Percentiles rank a stretch among this genome's conserved stretches.
phyloP scores from a whole-genome alignment of 345 rosid genomes.

The Acer saccharum region DNA sequence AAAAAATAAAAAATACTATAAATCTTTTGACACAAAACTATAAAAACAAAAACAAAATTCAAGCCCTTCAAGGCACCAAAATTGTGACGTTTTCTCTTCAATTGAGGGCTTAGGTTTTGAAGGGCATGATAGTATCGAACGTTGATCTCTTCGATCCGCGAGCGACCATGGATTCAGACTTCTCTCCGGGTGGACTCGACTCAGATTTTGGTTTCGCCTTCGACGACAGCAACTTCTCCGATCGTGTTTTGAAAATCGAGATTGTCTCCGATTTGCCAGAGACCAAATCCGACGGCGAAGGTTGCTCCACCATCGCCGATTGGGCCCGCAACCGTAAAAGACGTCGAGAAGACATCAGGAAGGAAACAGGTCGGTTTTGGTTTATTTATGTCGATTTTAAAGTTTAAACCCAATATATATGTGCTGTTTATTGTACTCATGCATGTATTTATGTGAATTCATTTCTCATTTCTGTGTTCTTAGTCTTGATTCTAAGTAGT shows the following conservation, averaged over 20 bases:
- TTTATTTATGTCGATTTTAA: not conserved
- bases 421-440: not conserved
- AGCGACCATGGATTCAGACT: constrained; percentile 47
- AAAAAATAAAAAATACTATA: not conserved
- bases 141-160: constrained; percentile 47
- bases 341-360: constrained; percentile 58
- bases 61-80: not conserved
- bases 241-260: constrained; percentile 71
- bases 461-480: not conserved
- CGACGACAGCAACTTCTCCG: constrained; percentile 79
- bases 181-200: constrained; percentile 36
- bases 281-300: constrained; percentile 44
- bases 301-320: constrained; percentile 56
- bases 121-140: constrained; percentile 40
- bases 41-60: not conserved
- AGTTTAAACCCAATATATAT: not conserved
- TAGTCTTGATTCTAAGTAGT: not conserved
- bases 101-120: not conserved
- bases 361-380: constrained; percentile 39
- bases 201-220: constrained; percentile 78
- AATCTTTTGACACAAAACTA: not conserved
- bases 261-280: constrained; percentile 51
- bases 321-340: constrained; percentile 78
- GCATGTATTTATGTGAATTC: not conserved
- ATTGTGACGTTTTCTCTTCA: not conserved